A percentile compares a stretch with the other conserved stretches of the same genome.
Conservation (phyloP, 1,139 yeast genomes). For the Diutina pseudorugosa region DNA sequence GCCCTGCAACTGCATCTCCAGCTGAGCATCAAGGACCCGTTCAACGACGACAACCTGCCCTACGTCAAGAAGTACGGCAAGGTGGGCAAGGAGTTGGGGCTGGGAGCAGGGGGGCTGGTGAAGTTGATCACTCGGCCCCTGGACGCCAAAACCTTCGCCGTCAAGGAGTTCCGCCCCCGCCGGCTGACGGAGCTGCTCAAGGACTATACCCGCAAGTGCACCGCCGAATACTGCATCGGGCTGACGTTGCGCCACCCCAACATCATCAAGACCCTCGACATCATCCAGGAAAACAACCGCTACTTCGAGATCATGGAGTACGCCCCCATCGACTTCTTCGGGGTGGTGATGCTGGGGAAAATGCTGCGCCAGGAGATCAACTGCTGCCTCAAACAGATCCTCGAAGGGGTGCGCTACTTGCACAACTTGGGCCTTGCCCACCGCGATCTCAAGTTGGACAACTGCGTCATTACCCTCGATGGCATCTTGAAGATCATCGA, state of each 20-base stretch:
- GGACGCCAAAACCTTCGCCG: constrained; percentile 84
- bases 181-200: constrained; percentile 73
- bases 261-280: constrained; percentile 86
- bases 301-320: constrained; percentile 96
- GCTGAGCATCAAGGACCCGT: constrained; percentile 20
- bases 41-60: constrained; percentile 45
- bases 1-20: not conserved
- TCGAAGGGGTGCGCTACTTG: constrained; percentile 72
- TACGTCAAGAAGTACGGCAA: constrained; percentile 79
- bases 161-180: constrained; percentile 86
- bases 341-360: constrained; percentile 93
- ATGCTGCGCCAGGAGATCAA: constrained; percentile 79
- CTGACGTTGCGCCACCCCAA: constrained; percentile 92
- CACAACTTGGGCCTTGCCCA: constrained; percentile 90
- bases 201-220: constrained; percentile 89
- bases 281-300: constrained; percentile 73
- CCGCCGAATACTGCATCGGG: constrained; percentile 95
- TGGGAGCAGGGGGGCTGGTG: constrained; percentile 98
- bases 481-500: constrained; percentile 90
- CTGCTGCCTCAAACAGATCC: constrained; percentile 81
- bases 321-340: constrained; percentile 92
- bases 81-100: constrained; percentile 80
- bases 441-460: constrained; percentile 88
- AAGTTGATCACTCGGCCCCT: constrained; percentile 70
- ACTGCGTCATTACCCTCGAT: constrained; percentile 76